Evolutionary conservation across 495 filamentous ascomycete genomes (phyloP).

Genomic region (Neurospora sp.): DNA sequence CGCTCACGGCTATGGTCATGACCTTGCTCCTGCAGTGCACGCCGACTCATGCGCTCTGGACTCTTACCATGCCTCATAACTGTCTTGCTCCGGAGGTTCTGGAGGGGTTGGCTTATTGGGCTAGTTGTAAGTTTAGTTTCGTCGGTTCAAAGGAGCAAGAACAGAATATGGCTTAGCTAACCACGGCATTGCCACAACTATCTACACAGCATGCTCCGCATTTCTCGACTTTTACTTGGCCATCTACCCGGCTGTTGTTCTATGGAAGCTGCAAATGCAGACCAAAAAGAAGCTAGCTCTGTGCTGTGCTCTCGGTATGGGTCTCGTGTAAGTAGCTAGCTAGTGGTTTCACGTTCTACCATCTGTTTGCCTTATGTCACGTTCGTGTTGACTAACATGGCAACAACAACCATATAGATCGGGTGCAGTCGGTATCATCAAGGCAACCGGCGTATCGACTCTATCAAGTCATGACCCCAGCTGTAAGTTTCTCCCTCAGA

Average conservation of each 20-base stretch:
- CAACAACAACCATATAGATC: background rate
- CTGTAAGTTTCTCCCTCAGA: background rate
- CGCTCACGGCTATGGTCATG: constrained; percentile 22
- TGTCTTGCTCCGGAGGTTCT: background rate
- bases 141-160: background rate
- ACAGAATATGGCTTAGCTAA: background rate
- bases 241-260: constrained; percentile 10
- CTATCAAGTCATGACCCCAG: background rate
- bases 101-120: background rate
- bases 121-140: background rate
- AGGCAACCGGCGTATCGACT: background rate
- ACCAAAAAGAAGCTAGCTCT: constrained; percentile 20
- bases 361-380: background rate
- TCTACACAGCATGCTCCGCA: constrained; percentile 2
- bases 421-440: background rate
- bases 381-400: background rate
- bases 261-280: constrained; percentile 9
- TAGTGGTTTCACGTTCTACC: background rate
- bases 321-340: constrained; percentile 13
- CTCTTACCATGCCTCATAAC: constrained; percentile 14
- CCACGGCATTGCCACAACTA: background rate
- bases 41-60: constrained; percentile 34
- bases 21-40: constrained; percentile 34
- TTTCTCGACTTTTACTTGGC: constrained; percentile 21
- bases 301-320: constrained; percentile 13